Evolutionary conservation across 1,284 basidiomycete genomes (phyloP), one percentile per base, ranked within the genome.

Genomic region (Melampsora abietis-canadensis): DNA sequence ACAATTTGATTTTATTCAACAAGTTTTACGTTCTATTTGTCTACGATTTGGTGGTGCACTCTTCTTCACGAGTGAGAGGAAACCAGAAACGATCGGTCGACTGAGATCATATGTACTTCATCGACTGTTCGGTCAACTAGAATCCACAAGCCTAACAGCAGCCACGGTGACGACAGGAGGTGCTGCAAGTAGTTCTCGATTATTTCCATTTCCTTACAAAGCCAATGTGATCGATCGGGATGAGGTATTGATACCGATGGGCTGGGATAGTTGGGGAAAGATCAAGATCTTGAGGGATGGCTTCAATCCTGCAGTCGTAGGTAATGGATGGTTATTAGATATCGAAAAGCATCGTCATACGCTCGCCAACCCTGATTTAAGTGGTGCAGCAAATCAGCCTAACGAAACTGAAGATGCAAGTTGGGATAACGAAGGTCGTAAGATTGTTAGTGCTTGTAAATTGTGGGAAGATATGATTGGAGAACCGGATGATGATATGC

Each of bases 201-300:
- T 89, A 0, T 96, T 96, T 82, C 89, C 91, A 0, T 98, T 97
- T 83, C 83, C 86, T 2, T 87, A 92, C 76, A 89, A 90, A 76
- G 90, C 95, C 0, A 97, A 96, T 80, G 90, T 92, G 0, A 85
- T 98, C 31, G 95, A 98, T 81, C 87, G 94, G 40, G 94, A 97
- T 79, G 89, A 88, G 8, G 90, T 98, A 64, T 86, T 96, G 63
- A 89, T 98, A 0, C 96, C 95, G 0, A 86, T 91, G 0, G 96
- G 95, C 2, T 98, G 95, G 96, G 95, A 98, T 82, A 92, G 90
- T 77, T 97, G 92, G 91, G 94, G 93, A 2, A 98, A 98, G 85
- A 97, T 98, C 77, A 86, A 86, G 2, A 90, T 97, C 2, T 83
- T 98, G 70, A 85, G 93, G 64, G 95, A 98, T 60, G 90, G 92